Evolutionary conservation across 306 rosid species (phyloP).

Genomic region (Ammopiptanthus mongolicus): DNA sequence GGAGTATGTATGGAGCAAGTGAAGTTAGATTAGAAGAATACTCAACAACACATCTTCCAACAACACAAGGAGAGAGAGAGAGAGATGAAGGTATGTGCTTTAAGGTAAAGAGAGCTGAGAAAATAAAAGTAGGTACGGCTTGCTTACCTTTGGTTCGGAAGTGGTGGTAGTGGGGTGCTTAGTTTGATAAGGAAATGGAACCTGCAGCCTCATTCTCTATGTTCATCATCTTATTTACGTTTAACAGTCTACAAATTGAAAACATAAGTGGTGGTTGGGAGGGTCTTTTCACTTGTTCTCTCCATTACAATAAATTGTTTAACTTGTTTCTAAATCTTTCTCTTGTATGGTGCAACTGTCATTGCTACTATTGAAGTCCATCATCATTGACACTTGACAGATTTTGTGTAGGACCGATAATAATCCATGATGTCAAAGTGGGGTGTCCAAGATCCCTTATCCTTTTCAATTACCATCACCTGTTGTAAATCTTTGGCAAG

Average conservation of each 20-base stretch:
- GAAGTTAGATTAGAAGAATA: slow-evolving; percentile 47
- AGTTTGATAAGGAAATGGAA: slow-evolving; percentile 64
- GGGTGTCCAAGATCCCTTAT: slow-evolving; percentile 3
- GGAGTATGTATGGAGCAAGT: slow-evolving; percentile 54
- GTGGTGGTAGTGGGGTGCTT: slow-evolving; percentile 16
- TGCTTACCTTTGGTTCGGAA: slow-evolving; percentile 35
- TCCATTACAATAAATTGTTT: not conserved
- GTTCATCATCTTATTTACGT: slow-evolving; percentile 11
- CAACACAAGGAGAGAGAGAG: slow-evolving; percentile 35
- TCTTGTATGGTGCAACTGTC: slow-evolving; percentile 30
- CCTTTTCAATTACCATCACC: not conserved
- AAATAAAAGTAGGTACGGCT: slow-evolving; percentile 48
- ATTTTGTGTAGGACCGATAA: slow-evolving; percentile 12
- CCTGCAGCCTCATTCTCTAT: slow-evolving; percentile 23
- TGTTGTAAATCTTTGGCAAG: not conserved
- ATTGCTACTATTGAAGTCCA: not conserved
- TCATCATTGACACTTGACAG: slow-evolving; percentile 38
- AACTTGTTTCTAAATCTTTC: slow-evolving; percentile 24
- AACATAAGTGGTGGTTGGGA: slow-evolving; percentile 46
- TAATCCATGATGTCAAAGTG: slow-evolving; percentile 16
- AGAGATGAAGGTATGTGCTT: slow-evolving; percentile 48
- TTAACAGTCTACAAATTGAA: slow-evolving; percentile 13
- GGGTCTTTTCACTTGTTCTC: slow-evolving; percentile 46
- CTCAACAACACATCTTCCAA: slow-evolving; percentile 52
- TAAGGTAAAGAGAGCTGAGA: slow-evolving; percentile 54